Evolutionary conservation across 2,329 filamentous ascomycete species (phyloP), one percentile per base, ranked within the genome.

Genomic region (Xylariomycetidae sp.): DNA sequence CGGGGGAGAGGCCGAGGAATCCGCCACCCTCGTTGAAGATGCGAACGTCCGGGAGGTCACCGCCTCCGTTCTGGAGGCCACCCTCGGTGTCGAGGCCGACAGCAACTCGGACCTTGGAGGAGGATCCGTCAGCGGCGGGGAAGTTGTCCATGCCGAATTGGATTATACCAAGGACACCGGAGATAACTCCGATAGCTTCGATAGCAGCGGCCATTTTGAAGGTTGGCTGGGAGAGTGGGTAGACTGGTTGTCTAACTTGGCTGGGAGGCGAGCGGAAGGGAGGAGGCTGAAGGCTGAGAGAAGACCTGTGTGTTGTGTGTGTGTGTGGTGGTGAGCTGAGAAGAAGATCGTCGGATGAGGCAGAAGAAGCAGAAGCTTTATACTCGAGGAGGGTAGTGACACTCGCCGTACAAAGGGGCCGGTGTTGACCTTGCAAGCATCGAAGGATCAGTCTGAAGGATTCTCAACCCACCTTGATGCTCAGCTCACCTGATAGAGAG

Each of bases 41-140:
- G 1, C 50, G 47, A 13, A 54, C 29, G 15, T 54, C 50, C 5
- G 50, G 50, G 5, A 52, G 30, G n/a, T 49, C 37, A 7, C 51
- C 52, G 4, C 50, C 51, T 4, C 46, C 43, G 16, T 46, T 37
- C 25, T 24, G 33, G 10, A 49, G 47, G 4, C 44, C 43, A 3
- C 32, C 39, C 0, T 25, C 13, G 5, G 35, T 35, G 28, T 52
- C 51, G 12, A 52, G 43, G 3, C 47, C 46, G 2, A 49, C 46
- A 1, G 43, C 44, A 14, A 48, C 19, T 15, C 44, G 29, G n/a
- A 50, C 23, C 6, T 30, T 39, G 1, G 47, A 49, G 8, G 39
- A 38, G 10, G 37, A 39, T 10, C 34, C n/a, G 5, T 47, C 28
- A 1, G 25, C 8, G 10, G 25, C 5, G 8, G 46, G 31, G 26